Base-by-base conservation (phyloP, 2,329 filamentous ascomycete species). In the Fonsecaea pedrosoi region DNA sequence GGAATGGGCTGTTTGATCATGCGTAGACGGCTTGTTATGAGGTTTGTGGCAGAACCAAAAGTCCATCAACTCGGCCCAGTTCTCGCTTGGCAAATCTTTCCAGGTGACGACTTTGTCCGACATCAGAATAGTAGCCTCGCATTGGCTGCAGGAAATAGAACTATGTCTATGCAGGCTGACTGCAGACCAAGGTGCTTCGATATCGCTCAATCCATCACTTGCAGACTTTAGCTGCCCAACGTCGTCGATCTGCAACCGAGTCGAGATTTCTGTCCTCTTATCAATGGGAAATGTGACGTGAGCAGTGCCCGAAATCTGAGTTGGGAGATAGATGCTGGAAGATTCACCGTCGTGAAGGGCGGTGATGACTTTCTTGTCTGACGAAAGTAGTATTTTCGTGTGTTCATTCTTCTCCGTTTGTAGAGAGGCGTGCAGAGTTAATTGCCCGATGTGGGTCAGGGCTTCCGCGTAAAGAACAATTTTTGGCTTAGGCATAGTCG, bases 41-140 rank as follows among this genome's bases (percentile, higher is more conserved):
- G 96, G 95, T 78, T 98, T 98, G 78, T 99, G 95, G 75, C 95
- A 99, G 78, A 99, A 96, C 95, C 95, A 99, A 73, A 99, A 96
- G 78, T 99, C 96, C 95, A 99, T 99, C 94, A 99, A 96, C 80
- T 99, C 95, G 0, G 95, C 96, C 95, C 95, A 99, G 75, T 97
- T 94, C 73, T 96, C 93, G 75, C 93, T 97, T 0, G 95, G 95
- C 18, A 99, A 82, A 75, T 99, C 93, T 79, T 94, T 97, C 94
- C 95, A 99, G 42, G 80, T 78, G 45, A 78, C 80, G 7, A 87
- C 81, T 3, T 50, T 48, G 13, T 55, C 54, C 30, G 72, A 42
- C 3, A 72, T 67, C 30, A 82, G 60, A 34, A 82, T 66, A 4
- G 67, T 42, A 30, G 70, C 71, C 6, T 69, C 71, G 68, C 82